Evolutionary conservation across 108 stramenopile species (phyloP).

Genomic region (Cyclotella atomus): DNA sequence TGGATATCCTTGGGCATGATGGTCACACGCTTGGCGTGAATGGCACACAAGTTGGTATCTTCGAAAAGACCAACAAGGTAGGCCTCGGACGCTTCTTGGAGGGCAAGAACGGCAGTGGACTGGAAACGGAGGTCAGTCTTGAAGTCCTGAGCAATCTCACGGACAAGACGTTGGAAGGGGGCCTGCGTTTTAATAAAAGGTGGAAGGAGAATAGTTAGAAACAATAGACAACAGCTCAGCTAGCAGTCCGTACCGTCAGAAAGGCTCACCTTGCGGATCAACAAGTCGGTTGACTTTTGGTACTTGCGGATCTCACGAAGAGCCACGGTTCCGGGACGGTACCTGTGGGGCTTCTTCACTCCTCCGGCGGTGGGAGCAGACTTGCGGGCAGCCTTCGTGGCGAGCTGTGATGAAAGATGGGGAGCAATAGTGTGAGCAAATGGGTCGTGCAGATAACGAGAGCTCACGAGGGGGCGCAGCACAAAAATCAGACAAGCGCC

Average conservation of each 20-base stretch:
- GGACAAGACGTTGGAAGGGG: slow-evolving; percentile 89
- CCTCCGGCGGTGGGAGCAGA: slow-evolving; percentile 90
- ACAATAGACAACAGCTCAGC: not conserved
- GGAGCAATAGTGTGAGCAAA: not conserved
- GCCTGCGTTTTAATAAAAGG: slow-evolving; percentile 13
- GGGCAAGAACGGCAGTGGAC: slow-evolving; percentile 93
- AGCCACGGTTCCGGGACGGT: too few relatives aligned
- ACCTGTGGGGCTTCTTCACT: slow-evolving; percentile 94
- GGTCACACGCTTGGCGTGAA: too few relatives aligned
- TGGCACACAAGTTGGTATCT: too few relatives aligned
- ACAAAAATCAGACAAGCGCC: too few relatives aligned
- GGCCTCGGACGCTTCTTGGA: too few relatives aligned
- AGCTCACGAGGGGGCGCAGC: too few relatives aligned
- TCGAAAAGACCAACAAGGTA: too few relatives aligned
- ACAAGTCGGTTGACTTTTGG: slow-evolving; percentile 83
- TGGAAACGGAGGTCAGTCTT: slow-evolving; percentile 98
- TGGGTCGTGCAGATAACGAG: slow-evolving; percentile 13
- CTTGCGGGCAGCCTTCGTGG: slow-evolving; percentile 88
- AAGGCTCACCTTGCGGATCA: slow-evolving; percentile 76
- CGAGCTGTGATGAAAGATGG: slow-evolving; percentile 14
- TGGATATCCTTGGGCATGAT: too few relatives aligned
- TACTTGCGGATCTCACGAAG: slow-evolving; percentile 94
- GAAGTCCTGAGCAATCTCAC: slow-evolving; percentile 97
- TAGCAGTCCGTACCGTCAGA: too few relatives aligned
- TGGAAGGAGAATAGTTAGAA: not conserved